phyloP scores from a whole-genome alignment of 352 stramenopile genomes.

The Globisporangium radiosum region DNA sequence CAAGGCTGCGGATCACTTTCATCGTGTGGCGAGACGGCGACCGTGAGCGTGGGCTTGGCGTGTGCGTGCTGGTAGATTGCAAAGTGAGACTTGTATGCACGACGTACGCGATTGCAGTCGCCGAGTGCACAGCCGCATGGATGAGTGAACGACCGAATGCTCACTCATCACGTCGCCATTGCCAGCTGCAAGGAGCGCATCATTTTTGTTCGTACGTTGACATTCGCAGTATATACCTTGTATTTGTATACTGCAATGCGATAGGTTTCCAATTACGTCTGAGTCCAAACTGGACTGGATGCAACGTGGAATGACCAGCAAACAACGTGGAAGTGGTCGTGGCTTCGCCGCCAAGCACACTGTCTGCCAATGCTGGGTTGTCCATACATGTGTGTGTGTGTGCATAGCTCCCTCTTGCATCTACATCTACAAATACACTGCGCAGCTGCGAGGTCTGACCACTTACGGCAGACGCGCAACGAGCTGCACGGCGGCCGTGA shows the following conservation, averaged over 20 bases:
- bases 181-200: neutral
- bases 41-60: neutral
- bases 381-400: too few relatives aligned
- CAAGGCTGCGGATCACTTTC: slow-evolving; percentile 38
- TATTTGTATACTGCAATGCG: neutral
- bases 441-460: too few relatives aligned
- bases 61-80: neutral
- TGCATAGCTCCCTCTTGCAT: neutral
- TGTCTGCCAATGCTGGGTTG: too few relatives aligned
- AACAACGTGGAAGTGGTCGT: too few relatives aligned
- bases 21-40: slow-evolving; percentile 2
- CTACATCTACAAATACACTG: neutral
- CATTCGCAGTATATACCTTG: neutral
- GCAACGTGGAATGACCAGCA: too few relatives aligned
- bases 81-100: neutral
- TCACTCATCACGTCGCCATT: neutral
- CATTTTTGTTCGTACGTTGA: neutral
- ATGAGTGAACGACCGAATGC: too few relatives aligned
- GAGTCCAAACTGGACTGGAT: too few relatives aligned
- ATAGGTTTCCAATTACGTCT: neutral
- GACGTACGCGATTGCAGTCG: too few relatives aligned
- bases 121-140: too few relatives aligned
- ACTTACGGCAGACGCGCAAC: slow-evolving; percentile 23
- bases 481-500: slow-evolving; percentile 35
- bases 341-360: neutral